These are phyloP conservation scores for Aspergillus phoenicis DNA, from an alignment of 2,329 filamentous ascomycete species.

Conservation along the genomic window DNA sequence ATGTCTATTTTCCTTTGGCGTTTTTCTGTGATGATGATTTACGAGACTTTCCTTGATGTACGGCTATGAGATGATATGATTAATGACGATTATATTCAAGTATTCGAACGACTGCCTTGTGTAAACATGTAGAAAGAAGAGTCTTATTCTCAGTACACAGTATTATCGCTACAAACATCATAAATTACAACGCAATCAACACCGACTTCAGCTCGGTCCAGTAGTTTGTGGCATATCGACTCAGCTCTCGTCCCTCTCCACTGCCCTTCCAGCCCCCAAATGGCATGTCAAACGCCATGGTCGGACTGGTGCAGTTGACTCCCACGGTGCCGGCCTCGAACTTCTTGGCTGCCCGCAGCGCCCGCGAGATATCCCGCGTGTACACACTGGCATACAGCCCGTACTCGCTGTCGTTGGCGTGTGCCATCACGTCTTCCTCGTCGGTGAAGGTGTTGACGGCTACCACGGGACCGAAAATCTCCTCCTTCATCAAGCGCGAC, in stretches of 20 bases:
- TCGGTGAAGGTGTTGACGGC: constrained; percentile 75
- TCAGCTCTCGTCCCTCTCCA: constrained; percentile 46
- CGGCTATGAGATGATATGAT: not conserved
- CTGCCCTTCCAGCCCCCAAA: constrained; percentile 47
- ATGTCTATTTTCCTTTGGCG: not conserved
- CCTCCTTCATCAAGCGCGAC: constrained; percentile 75
- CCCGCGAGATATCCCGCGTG: constrained; percentile 77
- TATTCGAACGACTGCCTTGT: not conserved
- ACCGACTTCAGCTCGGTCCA: constrained; percentile 49
- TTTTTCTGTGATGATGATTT: not conserved
- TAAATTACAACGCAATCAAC: not conserved
- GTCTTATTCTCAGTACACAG: too few species aligned
- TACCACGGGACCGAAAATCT: constrained; percentile 82
- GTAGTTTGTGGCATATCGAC: constrained; percentile 46
- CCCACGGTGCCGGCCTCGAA: constrained; percentile 59
- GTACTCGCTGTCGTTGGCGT: constrained; percentile 75
- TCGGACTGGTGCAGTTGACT: constrained; percentile 69
- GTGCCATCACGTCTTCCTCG: constrained; percentile 68
- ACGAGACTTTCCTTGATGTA: constrained; percentile 7
- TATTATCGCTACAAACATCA: not conserved
- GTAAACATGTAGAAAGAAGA: too few species aligned
- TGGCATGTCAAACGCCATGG: constrained; percentile 50
- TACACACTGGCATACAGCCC: constrained; percentile 77
- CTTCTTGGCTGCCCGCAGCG: constrained; percentile 75
- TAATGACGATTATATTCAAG: not conserved